Base-by-base conservation (phyloP, 2,329 filamentous ascomycete species). In the Cercospora sesami region DNA sequence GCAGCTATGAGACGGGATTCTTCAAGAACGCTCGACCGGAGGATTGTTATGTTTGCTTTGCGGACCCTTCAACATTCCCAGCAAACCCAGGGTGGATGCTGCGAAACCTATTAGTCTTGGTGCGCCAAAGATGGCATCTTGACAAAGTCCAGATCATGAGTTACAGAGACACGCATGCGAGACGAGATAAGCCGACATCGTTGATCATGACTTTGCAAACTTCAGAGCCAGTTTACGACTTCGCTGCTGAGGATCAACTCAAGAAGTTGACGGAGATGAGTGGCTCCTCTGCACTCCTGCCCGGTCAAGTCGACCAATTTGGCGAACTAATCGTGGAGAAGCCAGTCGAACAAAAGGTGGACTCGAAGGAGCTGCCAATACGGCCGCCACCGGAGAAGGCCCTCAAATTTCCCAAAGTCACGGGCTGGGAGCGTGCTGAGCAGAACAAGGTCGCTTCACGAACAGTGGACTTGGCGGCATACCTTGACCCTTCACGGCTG, bases 71-170 rank as follows among this genome's bases (percentile, higher is more conserved):
- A 0, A 97, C 93, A 21, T 98, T 97, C 77, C 83, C 89, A 0
- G 87, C 91, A 68, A 91, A 93, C 60, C 94, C 95, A 1, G 93
- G 93, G 0, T 99, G 95, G 95, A 93, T 94, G 78, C 81, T 99
- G 60, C 86, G 95, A 63, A 99, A 99, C 76, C 84, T 98, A 1
- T 83, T 99, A 18, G 87, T 97, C 4, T 85, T 99, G 23, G 87
- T 97, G 16, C 88, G 92, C 66, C 90, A 94, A 72, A 87, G 93
- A 18, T 99, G 92, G 83, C 87, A 88, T 62, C 83, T 97, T 63
- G 85, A 86, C 68, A 89, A 90, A 69, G 89, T 92, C 30, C 93
- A 96, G 75, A 89, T 99, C 39, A 82, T 99, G 55, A 95, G 94
- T 77, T 99, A 96, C 79, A 87, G 95, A 71, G 95, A 98, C 76